Evolutionary conservation across 306 rosid genomes (phyloP).

Genomic region (Biancaea sappan): DNA sequence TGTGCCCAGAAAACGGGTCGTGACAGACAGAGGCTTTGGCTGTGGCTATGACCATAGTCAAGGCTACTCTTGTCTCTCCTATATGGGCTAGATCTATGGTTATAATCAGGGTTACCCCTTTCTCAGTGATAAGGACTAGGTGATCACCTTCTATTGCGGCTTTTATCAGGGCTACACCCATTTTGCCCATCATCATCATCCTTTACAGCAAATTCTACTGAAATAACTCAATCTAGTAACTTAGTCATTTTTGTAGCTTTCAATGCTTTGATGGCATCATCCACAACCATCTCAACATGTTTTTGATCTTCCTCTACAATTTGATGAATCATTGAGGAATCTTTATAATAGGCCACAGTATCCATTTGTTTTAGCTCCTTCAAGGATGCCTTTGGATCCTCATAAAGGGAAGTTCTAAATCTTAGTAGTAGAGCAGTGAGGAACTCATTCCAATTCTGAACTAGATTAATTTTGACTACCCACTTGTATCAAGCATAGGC

Average conservation of each 20-base stretch:
- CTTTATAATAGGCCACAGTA: too few relatives aligned
- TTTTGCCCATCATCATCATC: conserved; percentile 83
- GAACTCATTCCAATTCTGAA: too few relatives aligned
- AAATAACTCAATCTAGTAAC: conserved; percentile 86
- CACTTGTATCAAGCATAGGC: too few relatives aligned
- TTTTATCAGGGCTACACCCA: conserved; percentile 78
- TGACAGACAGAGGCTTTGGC: conserved; percentile 69
- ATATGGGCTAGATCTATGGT: conserved; percentile 70
- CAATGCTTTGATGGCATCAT: conserved; percentile 88
- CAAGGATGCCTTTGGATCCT: too few relatives aligned
- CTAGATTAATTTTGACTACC: too few relatives aligned
- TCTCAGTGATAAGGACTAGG: conserved; percentile 86
- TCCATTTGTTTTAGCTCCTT: too few relatives aligned
- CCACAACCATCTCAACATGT: too few relatives aligned
- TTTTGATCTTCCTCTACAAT: too few relatives aligned
- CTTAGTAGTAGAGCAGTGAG: too few relatives aligned
- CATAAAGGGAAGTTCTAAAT: too few relatives aligned
- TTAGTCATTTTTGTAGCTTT: conserved; percentile 88
- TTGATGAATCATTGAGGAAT: too few relatives aligned
- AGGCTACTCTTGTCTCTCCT: conserved; percentile 75
- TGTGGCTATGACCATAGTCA: conserved; percentile 69
- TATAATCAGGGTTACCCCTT: conserved; percentile 96
- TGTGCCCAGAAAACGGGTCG: too few relatives aligned
- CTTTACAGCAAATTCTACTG: conserved; percentile 84
- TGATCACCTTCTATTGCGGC: conserved; percentile 78